Conservation (phyloP, 2,329 filamentous ascomycete genomes). For the Colletotrichum sp. region DNA sequence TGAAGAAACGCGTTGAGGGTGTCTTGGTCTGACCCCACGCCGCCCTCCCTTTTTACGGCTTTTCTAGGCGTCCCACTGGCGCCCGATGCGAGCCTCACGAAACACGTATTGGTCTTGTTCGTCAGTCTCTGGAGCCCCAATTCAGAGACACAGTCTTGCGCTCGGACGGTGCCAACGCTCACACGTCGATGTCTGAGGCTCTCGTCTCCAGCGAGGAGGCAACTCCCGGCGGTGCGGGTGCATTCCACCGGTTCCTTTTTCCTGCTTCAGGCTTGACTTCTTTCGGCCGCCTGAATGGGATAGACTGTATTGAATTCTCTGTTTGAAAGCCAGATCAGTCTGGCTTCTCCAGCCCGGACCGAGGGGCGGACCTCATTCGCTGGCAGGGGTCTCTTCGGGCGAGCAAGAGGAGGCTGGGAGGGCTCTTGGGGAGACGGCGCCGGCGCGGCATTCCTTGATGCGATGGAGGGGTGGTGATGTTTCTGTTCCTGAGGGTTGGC, state of each 20-base stretch:
- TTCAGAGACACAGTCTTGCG: background rate
- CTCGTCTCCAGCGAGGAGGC: background rate
- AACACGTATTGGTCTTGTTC: conserved; percentile 2
- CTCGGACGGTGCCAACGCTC: background rate
- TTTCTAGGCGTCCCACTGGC: background rate
- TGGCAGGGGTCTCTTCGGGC: background rate
- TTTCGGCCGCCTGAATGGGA: background rate
- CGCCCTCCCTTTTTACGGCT: background rate
- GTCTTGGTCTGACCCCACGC: background rate
- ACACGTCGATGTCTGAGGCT: background rate
- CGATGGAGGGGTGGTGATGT: background rate
- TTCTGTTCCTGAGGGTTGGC: background rate
- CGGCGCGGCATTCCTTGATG: background rate
- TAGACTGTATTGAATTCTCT: background rate
- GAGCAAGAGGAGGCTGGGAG: background rate
- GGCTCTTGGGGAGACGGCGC: background rate
- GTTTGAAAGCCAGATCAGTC: background rate
- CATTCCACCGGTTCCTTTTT: conserved; percentile 1
- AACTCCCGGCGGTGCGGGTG: background rate
- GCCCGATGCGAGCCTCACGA: background rate
- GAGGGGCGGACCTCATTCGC: background rate
- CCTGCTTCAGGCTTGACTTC: background rate
- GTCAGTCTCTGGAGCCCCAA: background rate
- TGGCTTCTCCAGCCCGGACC: background rate
- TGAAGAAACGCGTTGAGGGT: background rate